These are phyloP conservation scores for Apiospora malaysiana DNA, from an alignment of 2,329 filamentous ascomycete genomes.

Conservation along the genomic window DNA sequence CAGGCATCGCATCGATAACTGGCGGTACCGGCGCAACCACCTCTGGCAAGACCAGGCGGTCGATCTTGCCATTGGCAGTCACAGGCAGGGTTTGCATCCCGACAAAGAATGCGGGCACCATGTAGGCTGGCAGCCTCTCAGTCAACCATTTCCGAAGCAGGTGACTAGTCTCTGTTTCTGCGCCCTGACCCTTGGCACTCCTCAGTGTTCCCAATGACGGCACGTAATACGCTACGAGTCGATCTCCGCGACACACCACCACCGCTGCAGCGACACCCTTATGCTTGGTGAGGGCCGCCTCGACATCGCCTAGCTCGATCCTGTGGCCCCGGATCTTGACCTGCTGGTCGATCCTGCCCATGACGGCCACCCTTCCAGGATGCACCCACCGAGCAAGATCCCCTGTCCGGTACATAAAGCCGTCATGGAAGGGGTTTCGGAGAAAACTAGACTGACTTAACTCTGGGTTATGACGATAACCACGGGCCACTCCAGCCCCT, in stretches of 20 bases:
- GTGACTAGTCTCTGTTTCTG: constrained; percentile 23
- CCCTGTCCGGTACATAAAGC: constrained; percentile 36
- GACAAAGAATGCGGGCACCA: constrained; percentile 39
- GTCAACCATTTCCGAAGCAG: constrained; percentile 35
- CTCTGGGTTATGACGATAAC: constrained; percentile 39
- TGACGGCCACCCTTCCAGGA: constrained; percentile 29
- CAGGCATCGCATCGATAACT: constrained; percentile 19
- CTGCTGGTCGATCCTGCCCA: constrained; percentile 35
- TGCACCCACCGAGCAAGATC: constrained; percentile 31
- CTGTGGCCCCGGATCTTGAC: constrained; percentile 39
- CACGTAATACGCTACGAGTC: constrained; percentile 40
- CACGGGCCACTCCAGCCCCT: constrained; percentile 37
- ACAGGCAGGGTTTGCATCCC: constrained; percentile 34
- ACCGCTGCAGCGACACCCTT: constrained; percentile 34
- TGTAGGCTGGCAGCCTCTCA: constrained; percentile 34
- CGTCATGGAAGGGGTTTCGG: constrained; percentile 32
- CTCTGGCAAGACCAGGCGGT: constrained; percentile 37
- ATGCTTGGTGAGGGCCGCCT: constrained; percentile 32
- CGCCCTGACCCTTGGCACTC: not conserved
- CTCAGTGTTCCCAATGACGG: constrained; percentile 6
- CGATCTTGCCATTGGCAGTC: constrained; percentile 34
- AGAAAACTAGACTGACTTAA: constrained; percentile 32
- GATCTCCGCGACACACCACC: constrained; percentile 35
- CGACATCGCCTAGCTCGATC: constrained; percentile 40
- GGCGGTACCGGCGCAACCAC: constrained; percentile 25